Evolutionary conservation across 2,329 filamentous ascomycete genomes (phyloP).

Genomic region (Fusarium sp.): DNA sequence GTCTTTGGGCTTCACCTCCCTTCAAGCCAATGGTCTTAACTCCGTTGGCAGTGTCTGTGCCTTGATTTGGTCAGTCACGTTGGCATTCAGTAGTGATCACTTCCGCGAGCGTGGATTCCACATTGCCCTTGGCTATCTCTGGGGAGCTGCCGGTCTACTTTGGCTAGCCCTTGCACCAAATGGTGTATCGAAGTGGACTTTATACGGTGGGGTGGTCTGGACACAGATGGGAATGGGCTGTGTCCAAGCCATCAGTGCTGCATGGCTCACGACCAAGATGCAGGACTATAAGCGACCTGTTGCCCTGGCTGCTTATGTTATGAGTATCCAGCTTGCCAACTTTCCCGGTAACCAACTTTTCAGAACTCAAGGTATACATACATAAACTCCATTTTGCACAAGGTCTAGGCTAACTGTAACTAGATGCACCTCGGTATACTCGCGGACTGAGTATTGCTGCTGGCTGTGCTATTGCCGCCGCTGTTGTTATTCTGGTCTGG

Average conservation of each 20-base stretch:
- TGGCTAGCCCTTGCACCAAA: slow-evolving; percentile 44
- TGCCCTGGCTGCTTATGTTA: slow-evolving; percentile 46
- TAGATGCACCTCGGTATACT: slow-evolving; percentile 44
- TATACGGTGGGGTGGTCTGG: slow-evolving; percentile 47
- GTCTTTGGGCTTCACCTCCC: slow-evolving; percentile 39
- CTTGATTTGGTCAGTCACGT: slow-evolving; percentile 39
- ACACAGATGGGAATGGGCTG: slow-evolving; percentile 48
- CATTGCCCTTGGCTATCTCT: slow-evolving; percentile 43
- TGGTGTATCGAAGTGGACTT: slow-evolving; percentile 37
- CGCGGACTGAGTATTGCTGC: slow-evolving; percentile 42
- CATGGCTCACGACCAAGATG: slow-evolving; percentile 46
- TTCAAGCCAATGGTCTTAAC: slow-evolving; percentile 46
- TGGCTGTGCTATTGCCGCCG: slow-evolving; percentile 39
- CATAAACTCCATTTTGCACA: fast-evolving
- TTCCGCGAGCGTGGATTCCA: slow-evolving; percentile 44
- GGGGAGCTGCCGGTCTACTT: slow-evolving; percentile 41
- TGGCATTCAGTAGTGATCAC: slow-evolving; percentile 45
- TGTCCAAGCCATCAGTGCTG: slow-evolving; percentile 46
- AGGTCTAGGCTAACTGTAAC: background rate
- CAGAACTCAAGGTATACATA: slow-evolving; percentile 36
- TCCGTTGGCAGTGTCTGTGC: slow-evolving; percentile 44
- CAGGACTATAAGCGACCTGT: slow-evolving; percentile 44
- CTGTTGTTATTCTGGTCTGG: slow-evolving; percentile 43
- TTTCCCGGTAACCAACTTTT: slow-evolving; percentile 47
- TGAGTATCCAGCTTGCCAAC: slow-evolving; percentile 47